These are phyloP conservation scores for Hypericum androsaemum DNA, from an alignment of 345 rosid species.

Conservation along the genomic window DNA sequence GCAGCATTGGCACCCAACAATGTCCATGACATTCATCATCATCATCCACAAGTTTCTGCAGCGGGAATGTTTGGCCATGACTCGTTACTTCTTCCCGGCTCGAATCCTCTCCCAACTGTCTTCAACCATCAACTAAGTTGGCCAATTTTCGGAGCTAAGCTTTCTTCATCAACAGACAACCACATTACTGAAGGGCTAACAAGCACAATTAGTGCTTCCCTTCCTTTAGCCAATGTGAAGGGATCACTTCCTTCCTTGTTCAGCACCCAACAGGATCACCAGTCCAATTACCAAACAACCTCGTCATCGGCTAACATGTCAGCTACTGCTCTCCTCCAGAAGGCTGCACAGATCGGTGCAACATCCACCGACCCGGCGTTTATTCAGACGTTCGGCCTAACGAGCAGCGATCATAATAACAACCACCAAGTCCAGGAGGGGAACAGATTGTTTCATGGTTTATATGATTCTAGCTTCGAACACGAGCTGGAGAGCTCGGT, in stretches of 20 bases:
- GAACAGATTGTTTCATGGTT: constrained; percentile 38
- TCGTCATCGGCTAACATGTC: constrained; percentile 49
- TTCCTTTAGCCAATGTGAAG: constrained; percentile 23
- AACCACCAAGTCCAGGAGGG: constrained; percentile 27
- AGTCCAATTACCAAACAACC: constrained; percentile 13
- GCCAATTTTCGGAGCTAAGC: constrained; percentile 37
- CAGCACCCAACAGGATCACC: constrained; percentile 40
- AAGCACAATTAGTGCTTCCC: constrained; percentile 19
- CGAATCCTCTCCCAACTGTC: constrained; percentile 22
- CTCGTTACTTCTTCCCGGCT: constrained; percentile 15
- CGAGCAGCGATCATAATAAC: constrained; percentile 15
- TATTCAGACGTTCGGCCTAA: constrained; percentile 38
- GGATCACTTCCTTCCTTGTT: constrained; percentile 59
- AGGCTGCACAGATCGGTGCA: constrained; percentile 76
- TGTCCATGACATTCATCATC: constrained; percentile 30
- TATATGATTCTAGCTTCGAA: constrained; percentile 31
- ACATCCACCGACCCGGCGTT: constrained; percentile 51
- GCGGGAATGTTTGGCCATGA: constrained; percentile 13
- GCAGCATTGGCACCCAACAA: constrained; percentile 19
- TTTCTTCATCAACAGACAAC: constrained; percentile 4
- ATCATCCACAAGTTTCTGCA: constrained; percentile 22
- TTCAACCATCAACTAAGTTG: constrained; percentile 31
- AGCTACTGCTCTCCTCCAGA: constrained; percentile 89
- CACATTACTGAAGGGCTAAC: constrained; percentile 17
- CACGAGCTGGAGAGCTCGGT: constrained; percentile 9